Evolutionary conservation across 2,329 filamentous ascomycete species (phyloP).

Genomic region (Coniochaeta hoffmannii): DNA sequence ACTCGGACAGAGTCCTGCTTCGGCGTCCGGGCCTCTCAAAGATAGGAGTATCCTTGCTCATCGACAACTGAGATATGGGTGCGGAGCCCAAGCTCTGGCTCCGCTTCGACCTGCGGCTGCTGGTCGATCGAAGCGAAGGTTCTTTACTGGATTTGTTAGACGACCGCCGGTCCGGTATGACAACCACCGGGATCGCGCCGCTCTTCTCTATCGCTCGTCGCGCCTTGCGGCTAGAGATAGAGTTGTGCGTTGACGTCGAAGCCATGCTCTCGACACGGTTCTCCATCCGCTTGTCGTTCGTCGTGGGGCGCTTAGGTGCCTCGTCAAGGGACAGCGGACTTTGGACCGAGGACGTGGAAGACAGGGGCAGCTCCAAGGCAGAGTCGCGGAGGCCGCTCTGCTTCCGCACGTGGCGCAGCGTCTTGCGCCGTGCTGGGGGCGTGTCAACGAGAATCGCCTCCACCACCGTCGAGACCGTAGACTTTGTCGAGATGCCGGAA

Average conservation of each 20-base stretch:
- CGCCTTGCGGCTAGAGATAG: slow-evolving; percentile 45
- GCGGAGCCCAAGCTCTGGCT: slow-evolving; percentile 45
- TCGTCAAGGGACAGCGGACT: slow-evolving; percentile 29
- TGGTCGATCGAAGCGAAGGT: slow-evolving; percentile 53
- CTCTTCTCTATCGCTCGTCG: slow-evolving; percentile 52
- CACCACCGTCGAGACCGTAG: slow-evolving; percentile 47
- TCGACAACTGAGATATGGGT: slow-evolving; percentile 32
- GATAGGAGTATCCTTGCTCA: slow-evolving; percentile 34
- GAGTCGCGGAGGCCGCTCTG: slow-evolving; percentile 42
- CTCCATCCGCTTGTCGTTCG: slow-evolving; percentile 15
- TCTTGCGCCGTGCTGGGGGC: slow-evolving; percentile 40
- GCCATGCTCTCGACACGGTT: slow-evolving; percentile 34
- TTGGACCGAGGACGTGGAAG: slow-evolving; percentile 33
- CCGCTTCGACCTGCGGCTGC: slow-evolving; percentile 46
- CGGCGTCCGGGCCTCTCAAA: slow-evolving; percentile 34
- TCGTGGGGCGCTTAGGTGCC: slow-evolving; percentile 5
- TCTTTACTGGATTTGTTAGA: slow-evolving; percentile 42
- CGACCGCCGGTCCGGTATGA: slow-evolving; percentile 52
- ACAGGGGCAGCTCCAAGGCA: slow-evolving; percentile 24
- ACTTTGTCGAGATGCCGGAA: slow-evolving; percentile 48
- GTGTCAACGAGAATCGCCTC: slow-evolving; percentile 51
- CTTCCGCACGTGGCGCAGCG: slow-evolving; percentile 55
- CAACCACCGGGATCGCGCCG: slow-evolving; percentile 54
- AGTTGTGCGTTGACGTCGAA: slow-evolving; percentile 41
- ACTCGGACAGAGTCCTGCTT: slow-evolving; percentile 36